Evolutionary conservation across 352 stramenopile genomes (phyloP), one percentile per base, ranked within the genome.

Genomic region (Phytopythium sindhum): DNA sequence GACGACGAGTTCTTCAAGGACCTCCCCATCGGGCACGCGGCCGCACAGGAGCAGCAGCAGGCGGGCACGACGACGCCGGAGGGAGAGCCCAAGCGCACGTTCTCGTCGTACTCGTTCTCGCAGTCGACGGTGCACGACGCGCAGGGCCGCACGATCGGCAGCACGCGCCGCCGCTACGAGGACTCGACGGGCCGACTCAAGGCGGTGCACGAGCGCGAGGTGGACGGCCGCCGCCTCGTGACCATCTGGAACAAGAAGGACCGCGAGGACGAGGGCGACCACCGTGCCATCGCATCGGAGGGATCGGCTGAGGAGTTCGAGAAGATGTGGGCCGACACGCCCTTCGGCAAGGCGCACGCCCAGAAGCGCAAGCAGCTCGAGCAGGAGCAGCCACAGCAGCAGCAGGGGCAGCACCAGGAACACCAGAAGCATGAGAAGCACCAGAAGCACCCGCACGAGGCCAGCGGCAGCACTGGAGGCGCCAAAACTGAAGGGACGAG

Each of bases 1-100:
- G 75, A 89, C 48, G 86, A 93, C 33, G 86, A 93, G 23, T 95
- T 95, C 67, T 95, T 95, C 69, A 78, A 77, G 63, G 86, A 93
- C 60, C 65, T 95, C 31, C 81, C 84, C 2, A 68, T 80, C 35
- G 60, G 48, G 0, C 65, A 72, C 47, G 61, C 61, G 11, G 72
- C 65, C 10, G 57, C 73, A 33, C 55, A 84, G 50, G 35, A 73
- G 19, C 70, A 80, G 53, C 61, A 73, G 24, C 64, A 70, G 19
- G 28, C 76, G 7, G 23, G 75, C 31, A 55, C 70, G 7, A 54
- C 59, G 12, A 37, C 39, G n/a, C 65, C 63, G 15, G 67, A 88
- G 61, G 44, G 65, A 0, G 69, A 81, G 33, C 66, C 67, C 17
- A 48, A 80, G n/a, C 69, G 69, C 19, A 67, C 78, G 26, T 93